A percentile compares a stretch with the other conserved stretches of the same genome.
These are phyloP conservation scores for Phyllosticta capitalensis DNA, from an alignment of 2,329 filamentous ascomycete genomes.

Conservation along the genomic window DNA sequence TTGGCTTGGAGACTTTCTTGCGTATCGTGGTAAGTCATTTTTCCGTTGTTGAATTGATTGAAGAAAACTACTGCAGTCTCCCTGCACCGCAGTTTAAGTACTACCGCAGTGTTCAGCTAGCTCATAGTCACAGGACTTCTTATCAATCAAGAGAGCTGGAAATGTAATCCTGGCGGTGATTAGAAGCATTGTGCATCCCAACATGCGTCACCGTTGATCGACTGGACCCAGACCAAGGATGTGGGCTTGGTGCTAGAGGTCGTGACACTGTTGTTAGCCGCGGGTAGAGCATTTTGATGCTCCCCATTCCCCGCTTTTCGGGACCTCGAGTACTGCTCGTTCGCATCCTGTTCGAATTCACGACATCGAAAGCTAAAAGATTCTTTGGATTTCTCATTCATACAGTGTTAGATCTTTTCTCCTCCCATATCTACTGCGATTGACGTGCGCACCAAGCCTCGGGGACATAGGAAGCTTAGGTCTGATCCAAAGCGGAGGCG, in stretches of 20 bases:
- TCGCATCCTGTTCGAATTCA: no score
- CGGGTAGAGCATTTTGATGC: no score
- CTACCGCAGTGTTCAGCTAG: not conserved
- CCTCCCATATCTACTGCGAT: no score
- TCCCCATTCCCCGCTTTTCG: no score
- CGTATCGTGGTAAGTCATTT: not conserved
- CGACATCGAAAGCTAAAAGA: no score
- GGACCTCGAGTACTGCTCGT: no score
- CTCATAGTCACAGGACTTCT: not conserved
- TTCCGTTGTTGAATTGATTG: not conserved
- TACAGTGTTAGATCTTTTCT: no score
- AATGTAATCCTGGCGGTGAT: not conserved
- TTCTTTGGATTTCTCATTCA: no score
- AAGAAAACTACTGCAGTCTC: not conserved
- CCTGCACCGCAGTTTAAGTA: not conserved
- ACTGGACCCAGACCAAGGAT: no score
- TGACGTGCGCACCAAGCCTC: no score
- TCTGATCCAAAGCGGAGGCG: not conserved
- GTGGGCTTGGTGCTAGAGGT: no score
- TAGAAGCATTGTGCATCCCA: not conserved
- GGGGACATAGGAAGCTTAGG: not conserved
- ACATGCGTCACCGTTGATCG: no score
- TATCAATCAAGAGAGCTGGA: not conserved
- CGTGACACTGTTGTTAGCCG: not conserved
- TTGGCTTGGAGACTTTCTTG: slow-evolving; percentile 11